Evolutionary conservation across 164 flowering plant genomes (phyloP).

Genomic region (Umbellularia californica): DNA sequence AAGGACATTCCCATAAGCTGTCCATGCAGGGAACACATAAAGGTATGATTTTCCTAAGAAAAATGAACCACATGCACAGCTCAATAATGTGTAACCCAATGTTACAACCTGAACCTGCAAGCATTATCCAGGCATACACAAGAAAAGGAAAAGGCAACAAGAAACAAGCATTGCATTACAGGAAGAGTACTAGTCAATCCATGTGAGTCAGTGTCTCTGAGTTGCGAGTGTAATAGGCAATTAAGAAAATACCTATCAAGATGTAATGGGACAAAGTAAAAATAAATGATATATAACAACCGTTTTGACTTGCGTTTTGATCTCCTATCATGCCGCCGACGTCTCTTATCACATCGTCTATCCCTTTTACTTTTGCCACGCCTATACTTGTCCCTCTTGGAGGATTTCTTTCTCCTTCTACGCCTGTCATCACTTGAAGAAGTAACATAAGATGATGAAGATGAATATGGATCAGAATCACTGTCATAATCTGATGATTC

Average conservation of each 20-base stretch:
- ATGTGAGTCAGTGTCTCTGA: no score
- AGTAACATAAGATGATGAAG: slow-evolving; percentile 64
- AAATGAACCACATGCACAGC: no score
- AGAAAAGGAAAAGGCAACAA: background rate
- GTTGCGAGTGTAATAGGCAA: no score
- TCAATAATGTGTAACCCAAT: no score
- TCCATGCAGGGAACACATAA: no score
- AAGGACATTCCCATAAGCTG: no score
- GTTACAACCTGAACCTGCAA: no score
- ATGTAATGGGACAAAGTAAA: background rate
- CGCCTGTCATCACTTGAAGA: slow-evolving; percentile 88
- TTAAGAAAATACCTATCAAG: background rate
- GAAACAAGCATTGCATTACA: background rate
- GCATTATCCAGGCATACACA: background rate
- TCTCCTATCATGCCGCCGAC: slow-evolving; percentile 63
- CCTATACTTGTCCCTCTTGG: slow-evolving; percentile 58
- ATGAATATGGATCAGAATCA: slow-evolving; percentile 52
- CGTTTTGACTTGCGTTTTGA: slow-evolving; percentile 75
- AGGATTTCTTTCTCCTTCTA: slow-evolving; percentile 72
- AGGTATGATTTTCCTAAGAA: no score
- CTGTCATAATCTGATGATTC: slow-evolving; percentile 59
- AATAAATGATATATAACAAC: slow-evolving; percentile 24
- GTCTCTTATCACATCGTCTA: slow-evolving; percentile 62
- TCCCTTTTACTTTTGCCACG: slow-evolving; percentile 60
- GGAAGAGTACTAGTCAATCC: background rate